Base-by-base conservation (phyloP, 352 stramenopile species). In the Pythium insidiosum region DNA sequence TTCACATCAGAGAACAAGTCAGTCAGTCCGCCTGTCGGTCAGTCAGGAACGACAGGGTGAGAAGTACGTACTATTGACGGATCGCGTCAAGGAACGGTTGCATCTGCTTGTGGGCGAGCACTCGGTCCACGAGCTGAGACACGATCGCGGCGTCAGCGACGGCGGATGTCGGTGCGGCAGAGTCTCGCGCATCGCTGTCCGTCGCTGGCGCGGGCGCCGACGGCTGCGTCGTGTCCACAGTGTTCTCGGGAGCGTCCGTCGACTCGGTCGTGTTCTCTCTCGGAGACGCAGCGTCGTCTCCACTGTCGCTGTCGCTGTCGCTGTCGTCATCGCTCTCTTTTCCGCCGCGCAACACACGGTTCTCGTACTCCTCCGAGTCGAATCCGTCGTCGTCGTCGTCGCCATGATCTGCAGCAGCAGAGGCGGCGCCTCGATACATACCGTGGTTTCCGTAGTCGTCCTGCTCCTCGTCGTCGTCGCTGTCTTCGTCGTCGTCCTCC, bases 81-180 rank as follows among this genome's bases (percentile, higher is more conserved):
- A 89, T 86, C 6, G 73, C 70, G 10, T 82, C 68, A 13, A 87
- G 49, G 31, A 84, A 58, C 22, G 72, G 61, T 47, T 72, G 43
- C 53, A 89, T 73, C 50, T 84, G 72, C 41, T 84, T 87, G 58
- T 89, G 77, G 36, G 67, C 47, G 38, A 86, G 55, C 21, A 88
- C 48, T n/a, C 68, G 68, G 22, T 83, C 68, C 26, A 88, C 48
- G 21, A 85, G 36, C 46, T 58, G 63, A 16, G 60, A 47, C 26
- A 72, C 43, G 20, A 80, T 24, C 20, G 57, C 54, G 0, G 41
- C 15, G 15, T 46, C 38, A 1, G 20, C 30, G 1, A 41, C 21
- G 9, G 36, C 20, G 18, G 36, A 42, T 15, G 28, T 13, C 28
- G 28, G 9, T 9, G 28, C 28, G 28, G 28, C 28, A 33, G 30